Conservation (phyloP, 2,329 filamentous ascomycete genomes). For the Chaetoscypha palmicola region DNA sequence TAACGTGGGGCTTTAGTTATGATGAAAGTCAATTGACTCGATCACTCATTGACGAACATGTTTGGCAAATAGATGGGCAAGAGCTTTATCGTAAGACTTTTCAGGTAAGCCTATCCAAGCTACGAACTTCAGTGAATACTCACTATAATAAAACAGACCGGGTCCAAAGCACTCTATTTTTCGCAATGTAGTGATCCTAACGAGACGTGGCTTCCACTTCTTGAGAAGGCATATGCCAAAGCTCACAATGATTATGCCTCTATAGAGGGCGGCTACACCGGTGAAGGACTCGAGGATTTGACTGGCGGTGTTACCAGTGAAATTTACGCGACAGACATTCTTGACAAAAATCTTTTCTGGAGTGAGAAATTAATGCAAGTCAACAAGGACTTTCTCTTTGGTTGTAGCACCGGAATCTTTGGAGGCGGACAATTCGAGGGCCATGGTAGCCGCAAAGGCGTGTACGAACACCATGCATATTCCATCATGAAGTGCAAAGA, state of each 20-base stretch:
- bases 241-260: conserved; percentile 73
- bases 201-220: conserved; percentile 74
- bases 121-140: not conserved
- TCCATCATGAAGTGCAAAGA: conserved; percentile 46
- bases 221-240: conserved; percentile 81
- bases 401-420: conserved; percentile 42
- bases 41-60: conserved; percentile 67
- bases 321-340: conserved; percentile 61
- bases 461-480: conserved; percentile 36
- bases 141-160: too few relatives aligned
- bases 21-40: conserved; percentile 62
- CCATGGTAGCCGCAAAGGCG: conserved; percentile 41
- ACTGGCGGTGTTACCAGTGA: conserved; percentile 65
- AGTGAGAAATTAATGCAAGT: conserved; percentile 71
- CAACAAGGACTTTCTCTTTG: conserved; percentile 73
- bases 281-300: conserved; percentile 52
- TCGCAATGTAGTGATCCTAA: conserved; percentile 68
- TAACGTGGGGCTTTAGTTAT: too few relatives aligned
- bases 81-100: conserved; percentile 46
- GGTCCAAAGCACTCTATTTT: conserved; percentile 72
- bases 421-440: conserved; percentile 27
- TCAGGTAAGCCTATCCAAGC: conserved; percentile 6
- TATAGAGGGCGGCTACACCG: conserved; percentile 63
- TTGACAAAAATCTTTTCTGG: conserved; percentile 80
- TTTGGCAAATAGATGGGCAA: conserved; percentile 46